A percentile compares a stretch with the other conserved stretches of the same genome.
phyloP scores from a whole-genome alignment of 768 basidiomycete genomes.

The Mrakia gelida region DNA sequence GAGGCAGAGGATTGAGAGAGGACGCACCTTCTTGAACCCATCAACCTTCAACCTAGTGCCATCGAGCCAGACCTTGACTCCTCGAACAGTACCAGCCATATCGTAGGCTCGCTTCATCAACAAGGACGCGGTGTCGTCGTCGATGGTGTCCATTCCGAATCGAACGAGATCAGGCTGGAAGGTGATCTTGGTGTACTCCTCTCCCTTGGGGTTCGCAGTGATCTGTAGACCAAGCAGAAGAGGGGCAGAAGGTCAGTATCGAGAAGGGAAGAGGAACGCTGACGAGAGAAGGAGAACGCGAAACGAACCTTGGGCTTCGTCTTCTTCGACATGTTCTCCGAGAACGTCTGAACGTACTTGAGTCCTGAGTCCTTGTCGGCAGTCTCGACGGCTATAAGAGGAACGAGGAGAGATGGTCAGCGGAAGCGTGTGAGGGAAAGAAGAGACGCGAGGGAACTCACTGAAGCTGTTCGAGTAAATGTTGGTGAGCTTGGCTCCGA shows the following conservation, averaged over 20 bases:
- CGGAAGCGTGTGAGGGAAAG: no score
- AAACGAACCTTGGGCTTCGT: slow-evolving; percentile 65
- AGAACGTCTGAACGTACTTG: slow-evolving; percentile 95
- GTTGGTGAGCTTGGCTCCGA: slow-evolving; percentile 95
- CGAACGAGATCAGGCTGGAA: slow-evolving; percentile 88
- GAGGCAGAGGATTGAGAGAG: neutral
- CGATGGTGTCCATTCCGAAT: slow-evolving; percentile 84
- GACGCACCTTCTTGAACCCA: slow-evolving; percentile 66
- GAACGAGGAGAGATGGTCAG: neutral
- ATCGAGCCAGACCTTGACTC: slow-evolving; percentile 89
- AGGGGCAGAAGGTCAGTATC: neutral
- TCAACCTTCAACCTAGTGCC: slow-evolving; percentile 85
- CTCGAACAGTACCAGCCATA: slow-evolving; percentile 89
- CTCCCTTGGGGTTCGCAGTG: slow-evolving; percentile 77
- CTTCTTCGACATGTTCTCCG: slow-evolving; percentile 83
- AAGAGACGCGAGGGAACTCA: slow-evolving; percentile 33
- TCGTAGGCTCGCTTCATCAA: slow-evolving; percentile 93
- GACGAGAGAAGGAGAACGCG: neutral
- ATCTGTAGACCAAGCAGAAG: slow-evolving; percentile 48
- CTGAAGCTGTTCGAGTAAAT: slow-evolving; percentile 95
- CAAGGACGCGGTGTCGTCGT: slow-evolving; percentile 82
- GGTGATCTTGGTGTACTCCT: slow-evolving; percentile 88
- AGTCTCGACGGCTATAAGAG: slow-evolving; percentile 65
- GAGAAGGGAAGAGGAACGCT: neutral
- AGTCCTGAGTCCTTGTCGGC: slow-evolving; percentile 77